Base-by-base conservation (phyloP, 2,329 filamentous ascomycete species). In the Curvularia eragrostidis region DNA sequence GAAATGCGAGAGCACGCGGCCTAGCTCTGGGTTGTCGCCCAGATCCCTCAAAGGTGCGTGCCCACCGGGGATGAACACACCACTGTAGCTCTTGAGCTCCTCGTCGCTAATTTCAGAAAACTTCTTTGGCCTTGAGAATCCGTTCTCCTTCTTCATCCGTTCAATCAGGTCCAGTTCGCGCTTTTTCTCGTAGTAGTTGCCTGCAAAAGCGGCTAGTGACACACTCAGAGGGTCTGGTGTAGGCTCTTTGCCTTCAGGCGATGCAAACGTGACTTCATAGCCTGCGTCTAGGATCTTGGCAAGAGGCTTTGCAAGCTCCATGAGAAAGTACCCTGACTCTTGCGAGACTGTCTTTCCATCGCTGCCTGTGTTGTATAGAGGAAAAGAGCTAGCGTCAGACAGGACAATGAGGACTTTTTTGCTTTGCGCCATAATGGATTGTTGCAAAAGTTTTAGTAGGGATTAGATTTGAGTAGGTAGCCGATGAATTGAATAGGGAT, bases 191-290 rank as follows among this genome's bases (percentile, higher is more conserved):
- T 80, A 79, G 64, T 77, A 79, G 63, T 81, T 81, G n/a, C 80
- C 79, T 3, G 75, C 79, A 54, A 80, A 81, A 3, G 79, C 77
- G 15, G 77, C 66, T 0, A 81, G 73, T 3, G 72, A 75, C 56
- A 77, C 70, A 59, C 78, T 80, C 61, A 76, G 75, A 0, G 80
- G 79, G 46, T 82, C 79, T 18, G 79, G 73, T 1, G 68, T 66
- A 0, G 80, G 79, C 39, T 79, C 74, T 26, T 74, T 71, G 59
- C 80, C 80, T 43, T 75, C 63, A 0, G 80, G 79, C 0, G 78
- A 80, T n/a, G 79, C 77, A 59, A 82, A 82, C 10, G 78, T 80
- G 23, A 81, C 73, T 65, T 81, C 75, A 63, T 79, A 78, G 18
- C 70, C 69, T 7, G 65, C 66, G 21, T 72, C 64, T 34, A 73